Conservation (phyloP, 148 eudicot species). For the Selenicereus undatus region DNA sequence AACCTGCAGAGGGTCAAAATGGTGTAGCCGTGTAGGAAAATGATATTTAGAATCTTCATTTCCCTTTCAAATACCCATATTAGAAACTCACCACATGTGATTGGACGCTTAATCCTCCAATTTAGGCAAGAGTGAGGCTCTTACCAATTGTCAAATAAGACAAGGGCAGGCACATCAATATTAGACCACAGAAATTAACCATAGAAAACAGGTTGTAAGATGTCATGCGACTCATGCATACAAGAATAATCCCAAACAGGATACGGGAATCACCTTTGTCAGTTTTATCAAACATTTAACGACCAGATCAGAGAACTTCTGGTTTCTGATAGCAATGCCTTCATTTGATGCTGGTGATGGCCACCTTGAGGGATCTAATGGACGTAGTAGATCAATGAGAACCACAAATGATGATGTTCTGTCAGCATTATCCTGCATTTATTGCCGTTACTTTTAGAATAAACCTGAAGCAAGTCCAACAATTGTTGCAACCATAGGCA, state of each 20-base stretch:
- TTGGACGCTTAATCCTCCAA: background rate
- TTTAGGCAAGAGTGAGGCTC: background rate
- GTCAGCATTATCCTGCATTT: constrained; percentile 77
- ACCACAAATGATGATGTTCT: constrained; percentile 84
- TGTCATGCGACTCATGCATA: background rate
- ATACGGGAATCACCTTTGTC: constrained; percentile 59
- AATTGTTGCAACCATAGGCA: background rate
- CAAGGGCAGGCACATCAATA: background rate
- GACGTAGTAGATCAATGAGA: constrained; percentile 78
- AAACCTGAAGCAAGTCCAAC: background rate
- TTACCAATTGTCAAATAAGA: background rate
- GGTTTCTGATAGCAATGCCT: constrained; percentile 62
- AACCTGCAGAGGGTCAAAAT: background rate
- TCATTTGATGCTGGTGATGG: constrained; percentile 80
- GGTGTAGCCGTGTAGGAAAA: too few species aligned
- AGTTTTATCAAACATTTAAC: constrained; percentile 95
- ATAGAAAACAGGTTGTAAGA: background rate
- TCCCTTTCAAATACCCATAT: background rate
- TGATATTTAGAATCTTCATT: background rate
- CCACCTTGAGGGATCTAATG: constrained; percentile 87
- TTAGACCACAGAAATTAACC: background rate
- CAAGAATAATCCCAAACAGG: background rate
- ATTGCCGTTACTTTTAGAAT: constrained; percentile 5
- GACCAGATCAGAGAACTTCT: constrained; percentile 92
- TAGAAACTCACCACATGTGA: background rate